Base-by-base conservation (phyloP, 1,284 basidiomycete species). In the Volvariella volvacea region DNA sequence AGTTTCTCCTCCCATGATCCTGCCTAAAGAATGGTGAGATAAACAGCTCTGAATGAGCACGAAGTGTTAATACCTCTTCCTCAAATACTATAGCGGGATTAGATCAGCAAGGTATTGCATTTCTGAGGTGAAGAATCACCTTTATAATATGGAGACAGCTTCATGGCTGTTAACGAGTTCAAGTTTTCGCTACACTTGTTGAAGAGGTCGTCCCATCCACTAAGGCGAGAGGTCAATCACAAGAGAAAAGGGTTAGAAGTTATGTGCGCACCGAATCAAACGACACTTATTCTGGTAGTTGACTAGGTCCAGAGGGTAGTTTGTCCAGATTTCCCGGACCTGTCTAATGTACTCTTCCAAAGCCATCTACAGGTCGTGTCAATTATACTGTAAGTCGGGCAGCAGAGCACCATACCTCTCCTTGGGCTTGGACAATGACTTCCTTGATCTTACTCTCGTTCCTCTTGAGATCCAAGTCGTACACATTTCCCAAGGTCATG, bases 221-320 rank as follows among this genome's bases (percentile, higher is more conserved):
- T 91, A 54, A 8, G 22, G 45, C 16, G n/a, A n/a, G n/a, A n/a
- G n/a, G n/a, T n/a, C 6, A 44, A 45, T 43, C 36, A 21, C 3
- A 33, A 45, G 21, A 34, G 36, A 25, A 52, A 22, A 55, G 45
- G 22, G n/a, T 15, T 8, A 36, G n/a, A 36, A 8, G 34, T 6
- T 20, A n/a, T 7, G n/a, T 6, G 12, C 25, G 6, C 57, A 88
- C 87, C 85, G 80, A 55, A 99, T 97, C 28, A 99, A 76, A 39
- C 95, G 83, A 56, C 94, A 98, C 65, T 95, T 98, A 67, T 95
- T 98, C 71, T 99, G 96, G 60, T 99, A 99, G 62, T 98, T 95
- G 56, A 98, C 91, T 40, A 99, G 73, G 52, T 99, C 96, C 41
- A 99, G 78, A 2, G 92, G 88, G 63, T 98, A 99, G 55, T 79